A percentile compares a stretch with the other conserved stretches of the same genome.
Conservation (phyloP, 768 basidiomycete genomes). For the Naganishia randhawae region DNA sequence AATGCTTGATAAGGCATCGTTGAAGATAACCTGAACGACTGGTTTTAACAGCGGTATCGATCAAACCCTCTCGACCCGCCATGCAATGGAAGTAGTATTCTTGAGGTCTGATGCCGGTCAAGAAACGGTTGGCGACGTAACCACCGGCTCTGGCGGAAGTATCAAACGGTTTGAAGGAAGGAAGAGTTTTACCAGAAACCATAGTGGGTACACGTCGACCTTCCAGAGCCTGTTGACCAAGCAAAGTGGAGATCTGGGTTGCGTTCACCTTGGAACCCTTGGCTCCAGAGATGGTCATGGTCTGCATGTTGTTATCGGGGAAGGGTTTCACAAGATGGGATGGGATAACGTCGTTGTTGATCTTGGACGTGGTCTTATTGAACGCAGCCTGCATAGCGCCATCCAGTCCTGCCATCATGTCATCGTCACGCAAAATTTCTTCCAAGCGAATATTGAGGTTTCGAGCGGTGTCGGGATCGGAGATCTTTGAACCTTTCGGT, state of each 20-base stretch:
- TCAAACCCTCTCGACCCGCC: constrained; percentile 97
- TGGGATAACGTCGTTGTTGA: constrained; percentile 83
- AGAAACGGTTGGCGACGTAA: constrained; percentile 95
- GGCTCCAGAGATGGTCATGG: constrained; percentile 96
- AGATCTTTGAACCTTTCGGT: constrained; percentile 56
- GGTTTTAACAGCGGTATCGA: constrained; percentile 98
- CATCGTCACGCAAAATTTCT: constrained; percentile 89
- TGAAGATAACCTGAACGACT: constrained; percentile 97
- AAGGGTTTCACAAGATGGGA: constrained; percentile 83
- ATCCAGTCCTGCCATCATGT: constrained; percentile 95
- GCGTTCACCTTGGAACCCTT: constrained; percentile 98
- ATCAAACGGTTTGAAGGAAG: constrained; percentile 94
- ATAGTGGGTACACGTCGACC: constrained; percentile 98
- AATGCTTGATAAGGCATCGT: constrained; percentile 94
- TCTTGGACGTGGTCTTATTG: constrained; percentile 78
- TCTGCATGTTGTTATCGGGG: constrained; percentile 98
- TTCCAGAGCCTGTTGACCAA: constrained; percentile 97
- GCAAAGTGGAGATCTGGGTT: constrained; percentile 92
- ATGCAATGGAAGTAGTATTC: constrained; percentile 99
- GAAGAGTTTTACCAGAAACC: constrained; percentile 97
- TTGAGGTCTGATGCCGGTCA: constrained; percentile 95
- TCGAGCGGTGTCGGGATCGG: constrained; percentile 47
- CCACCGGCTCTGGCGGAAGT: constrained; percentile 98
- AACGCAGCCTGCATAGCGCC: constrained; percentile 51
- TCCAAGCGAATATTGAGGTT: constrained; percentile 62